Evolutionary conservation across 169 alveolate genomes (phyloP).

Genomic region (Perkinsus olseni): DNA sequence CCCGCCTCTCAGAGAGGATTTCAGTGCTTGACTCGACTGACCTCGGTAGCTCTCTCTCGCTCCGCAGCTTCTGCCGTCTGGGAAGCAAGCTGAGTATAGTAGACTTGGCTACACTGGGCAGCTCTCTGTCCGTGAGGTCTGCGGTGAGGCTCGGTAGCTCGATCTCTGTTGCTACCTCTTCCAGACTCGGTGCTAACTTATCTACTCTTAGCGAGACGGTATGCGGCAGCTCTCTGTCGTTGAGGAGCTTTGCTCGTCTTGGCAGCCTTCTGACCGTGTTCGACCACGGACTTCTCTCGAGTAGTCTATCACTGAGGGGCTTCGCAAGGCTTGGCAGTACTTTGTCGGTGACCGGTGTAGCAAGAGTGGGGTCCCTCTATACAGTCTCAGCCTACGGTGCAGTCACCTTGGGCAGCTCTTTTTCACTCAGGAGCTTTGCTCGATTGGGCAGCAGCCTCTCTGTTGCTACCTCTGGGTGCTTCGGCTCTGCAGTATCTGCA

Average conservation of each 20-base stretch:
- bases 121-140: background rate
- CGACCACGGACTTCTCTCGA: background rate
- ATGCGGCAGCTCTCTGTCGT: background rate
- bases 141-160: background rate
- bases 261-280: background rate
- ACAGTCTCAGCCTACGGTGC: background rate
- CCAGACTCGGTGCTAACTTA: background rate
- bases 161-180: slow-evolving; percentile 1
- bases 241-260: background rate
- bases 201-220: background rate
- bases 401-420: background rate
- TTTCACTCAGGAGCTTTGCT: background rate
- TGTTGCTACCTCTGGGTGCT: background rate
- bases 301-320: background rate
- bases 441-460: background rate
- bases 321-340: background rate
- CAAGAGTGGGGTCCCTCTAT: background rate
- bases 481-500: background rate
- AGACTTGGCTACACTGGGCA: background rate
- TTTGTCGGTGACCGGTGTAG: background rate
- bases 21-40: background rate
- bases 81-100: background rate
- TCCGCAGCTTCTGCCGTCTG: background rate
- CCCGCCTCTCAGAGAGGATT: background rate
- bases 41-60: background rate